Base-by-base conservation (phyloP, 257 asterid genomes). In the Mitragyna speciosa region DNA sequence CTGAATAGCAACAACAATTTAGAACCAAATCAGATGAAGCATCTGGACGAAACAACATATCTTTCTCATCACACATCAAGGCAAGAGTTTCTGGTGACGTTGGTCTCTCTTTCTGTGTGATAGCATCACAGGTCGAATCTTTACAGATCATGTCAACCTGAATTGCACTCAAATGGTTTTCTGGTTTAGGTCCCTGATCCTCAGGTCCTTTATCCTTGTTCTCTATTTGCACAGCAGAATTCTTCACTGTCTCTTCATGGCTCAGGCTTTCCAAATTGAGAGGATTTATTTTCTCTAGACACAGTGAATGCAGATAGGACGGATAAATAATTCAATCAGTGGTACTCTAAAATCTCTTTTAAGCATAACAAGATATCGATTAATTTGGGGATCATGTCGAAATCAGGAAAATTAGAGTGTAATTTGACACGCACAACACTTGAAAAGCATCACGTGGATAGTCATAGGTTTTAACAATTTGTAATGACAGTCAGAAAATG, bases 1-100 rank as follows among this genome's bases (percentile, higher is more conserved):
- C 87, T 58, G 78, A 51, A 76, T 59, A 45, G 77, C 59, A 47
- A 76, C 70, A 56, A 33, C 67, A 66, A 24, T 36, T 36, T 73
- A 45, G 63, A 36, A 10, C 67, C 43, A 30, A 66, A 73, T 76
- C 61, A 16, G 54, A 73, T 77, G 84, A 20, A 74, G 87, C 81
- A 75, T 80, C 78, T 20, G 75, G 75, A 76, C 75, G 22, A 75
- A 81, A 75, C 66, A 76, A 30, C 0, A 71, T 75, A 36, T 82
- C 82, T 64, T 72, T 80, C 81, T 82, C 82, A 54, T 85, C 82
- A 26, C 83, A 75, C 83, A 76, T 79, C 51, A 79, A 78, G 61
- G 85, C 68, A 72, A 76, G 69, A 41, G 86, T 79, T 72, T 79
- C 81, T 0, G 80, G 82, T 45, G 84, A 76, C 78, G 72, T 71